phyloP scores from a whole-genome alignment of 2,329 filamentous ascomycete species.

The Phaeosphaeriaceae sp. region DNA sequence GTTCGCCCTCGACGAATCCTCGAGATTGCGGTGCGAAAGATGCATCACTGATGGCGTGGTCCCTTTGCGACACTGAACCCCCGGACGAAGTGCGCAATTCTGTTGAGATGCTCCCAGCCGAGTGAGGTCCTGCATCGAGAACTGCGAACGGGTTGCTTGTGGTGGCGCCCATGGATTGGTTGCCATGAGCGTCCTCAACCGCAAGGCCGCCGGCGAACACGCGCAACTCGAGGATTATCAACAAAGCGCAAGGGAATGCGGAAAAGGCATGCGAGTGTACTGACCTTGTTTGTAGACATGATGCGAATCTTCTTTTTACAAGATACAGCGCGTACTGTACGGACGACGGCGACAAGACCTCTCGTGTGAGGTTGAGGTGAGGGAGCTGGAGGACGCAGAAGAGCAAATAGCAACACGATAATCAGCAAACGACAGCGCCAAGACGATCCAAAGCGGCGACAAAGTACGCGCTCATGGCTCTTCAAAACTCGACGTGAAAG shows the following conservation, averaged over 20 bases:
- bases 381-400: not conserved
- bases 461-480: not conserved
- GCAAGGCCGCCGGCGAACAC: slow-evolving; percentile 2
- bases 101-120: slow-evolving; percentile 16
- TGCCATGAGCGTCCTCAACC: not conserved
- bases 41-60: not conserved
- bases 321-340: not conserved
- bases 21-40: slow-evolving; percentile 2
- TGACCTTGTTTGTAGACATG: slow-evolving; percentile 12
- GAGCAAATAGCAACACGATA: not conserved
- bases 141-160: slow-evolving; percentile 8
- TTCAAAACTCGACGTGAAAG: not conserved
- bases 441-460: not conserved
- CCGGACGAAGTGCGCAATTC: slow-evolving; percentile 15
- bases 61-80: slow-evolving; percentile 14
- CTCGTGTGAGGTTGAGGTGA: not conserved
- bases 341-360: not conserved
- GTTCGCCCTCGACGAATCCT: slow-evolving; percentile 3
- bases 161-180: slow-evolving; percentile 6
- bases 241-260: slow-evolving; percentile 1
- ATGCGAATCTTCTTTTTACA: not conserved
- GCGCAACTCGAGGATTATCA: slow-evolving; percentile 17
- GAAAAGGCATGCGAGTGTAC: slow-evolving; percentile 4
- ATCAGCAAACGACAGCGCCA: not conserved
- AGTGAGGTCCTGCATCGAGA: slow-evolving; percentile 9